Conservation (phyloP, 73 alveolate genomes). For the Paramecium sexaurelia region DNA sequence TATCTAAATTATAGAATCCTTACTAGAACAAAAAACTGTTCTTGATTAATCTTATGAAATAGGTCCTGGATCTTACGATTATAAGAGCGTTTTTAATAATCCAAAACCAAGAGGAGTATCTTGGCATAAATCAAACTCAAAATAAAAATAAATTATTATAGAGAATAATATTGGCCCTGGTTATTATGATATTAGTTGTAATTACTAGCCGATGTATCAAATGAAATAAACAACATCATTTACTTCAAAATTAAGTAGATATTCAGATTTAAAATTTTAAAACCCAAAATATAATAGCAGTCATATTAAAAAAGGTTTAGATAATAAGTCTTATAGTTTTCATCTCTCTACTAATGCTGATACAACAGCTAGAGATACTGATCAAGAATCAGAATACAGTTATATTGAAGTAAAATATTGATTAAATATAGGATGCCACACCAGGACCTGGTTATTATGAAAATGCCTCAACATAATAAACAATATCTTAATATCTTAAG, state of each 20-base stretch:
- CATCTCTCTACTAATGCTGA: constrained; percentile 4
- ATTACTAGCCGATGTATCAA: constrained; percentile 6
- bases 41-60: background rate
- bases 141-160: background rate
- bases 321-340: constrained; percentile 25
- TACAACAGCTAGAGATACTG: background rate
- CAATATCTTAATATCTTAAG: background rate
- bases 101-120: constrained; percentile 42
- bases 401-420: background rate
- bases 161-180: constrained; percentile 47
- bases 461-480: constrained; percentile 41
- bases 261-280: background rate
- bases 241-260: background rate
- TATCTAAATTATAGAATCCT: background rate
- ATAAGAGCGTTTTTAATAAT: background rate
- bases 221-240: constrained; percentile 37
- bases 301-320: constrained; percentile 11
- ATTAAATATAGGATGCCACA: constrained; percentile 41
- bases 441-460: constrained; percentile 70
- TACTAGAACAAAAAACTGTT: background rate
- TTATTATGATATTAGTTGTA: background rate
- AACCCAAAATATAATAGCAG: background rate
- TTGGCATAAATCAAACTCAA: background rate
- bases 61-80: constrained; percentile 28
- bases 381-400: background rate